phyloP scores from a whole-genome alignment of 352 stramenopile genomes.

The Pythium periplocum region DNA sequence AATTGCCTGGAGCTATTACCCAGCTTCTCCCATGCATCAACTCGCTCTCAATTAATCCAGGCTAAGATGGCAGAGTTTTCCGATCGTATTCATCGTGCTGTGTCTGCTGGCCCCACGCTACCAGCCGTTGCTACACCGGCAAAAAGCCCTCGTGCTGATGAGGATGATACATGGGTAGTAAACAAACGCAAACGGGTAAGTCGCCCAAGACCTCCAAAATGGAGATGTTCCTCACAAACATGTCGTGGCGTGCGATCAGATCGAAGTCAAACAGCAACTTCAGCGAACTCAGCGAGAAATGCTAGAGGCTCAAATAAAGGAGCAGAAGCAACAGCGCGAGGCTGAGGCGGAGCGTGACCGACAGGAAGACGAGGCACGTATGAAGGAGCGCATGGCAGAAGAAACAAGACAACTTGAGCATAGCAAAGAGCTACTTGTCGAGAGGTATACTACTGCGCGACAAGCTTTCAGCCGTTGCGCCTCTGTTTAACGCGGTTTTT shows the following conservation, averaged over 20 bases:
- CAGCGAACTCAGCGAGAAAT: conserved; percentile 19
- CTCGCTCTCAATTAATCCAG: too few relatives aligned
- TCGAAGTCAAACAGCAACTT: conserved; percentile 12
- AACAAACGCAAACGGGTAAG: conserved; percentile 20
- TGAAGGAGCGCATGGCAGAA: not conserved
- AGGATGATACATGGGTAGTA: conserved; percentile 10
- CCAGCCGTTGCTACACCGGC: not conserved
- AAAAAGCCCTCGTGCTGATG: conserved; percentile 13
- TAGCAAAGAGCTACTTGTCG: conserved; percentile 9
- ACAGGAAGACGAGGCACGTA: not conserved
- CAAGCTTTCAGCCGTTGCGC: not conserved
- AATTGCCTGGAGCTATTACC: too few relatives aligned
- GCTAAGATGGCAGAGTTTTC: too few relatives aligned
- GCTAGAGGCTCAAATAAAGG: conserved; percentile 24
- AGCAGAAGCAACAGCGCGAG: conserved; percentile 14
- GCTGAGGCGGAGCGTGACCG: not conserved
- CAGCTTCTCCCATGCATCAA: too few relatives aligned
- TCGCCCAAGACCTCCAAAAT: not conserved
- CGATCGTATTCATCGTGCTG: too few relatives aligned
- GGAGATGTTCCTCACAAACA: too few relatives aligned
- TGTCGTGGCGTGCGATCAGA: conserved; percentile 2
- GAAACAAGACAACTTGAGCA: conserved; percentile 1
- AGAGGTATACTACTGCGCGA: conserved; percentile 5
- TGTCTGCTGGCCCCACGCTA: too few relatives aligned
- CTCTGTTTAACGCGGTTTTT: not conserved